Evolutionary conservation across 2,329 filamentous ascomycete species (phyloP), one percentile per base, ranked within the genome.

Genomic region (Exophiala alcalophila): DNA sequence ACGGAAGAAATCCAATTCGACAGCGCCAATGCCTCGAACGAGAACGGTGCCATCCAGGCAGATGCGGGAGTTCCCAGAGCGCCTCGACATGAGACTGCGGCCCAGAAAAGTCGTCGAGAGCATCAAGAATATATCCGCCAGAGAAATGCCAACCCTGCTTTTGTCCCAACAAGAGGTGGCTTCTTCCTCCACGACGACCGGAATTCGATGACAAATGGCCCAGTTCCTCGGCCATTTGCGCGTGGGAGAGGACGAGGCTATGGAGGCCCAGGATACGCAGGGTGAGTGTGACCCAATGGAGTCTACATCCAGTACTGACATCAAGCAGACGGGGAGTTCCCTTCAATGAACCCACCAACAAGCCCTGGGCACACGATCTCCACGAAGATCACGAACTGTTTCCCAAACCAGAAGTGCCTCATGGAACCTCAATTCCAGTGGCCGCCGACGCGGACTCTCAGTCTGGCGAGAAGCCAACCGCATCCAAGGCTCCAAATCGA

Each of bases 151-250:
- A 88, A 95, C 63, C 91, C 91, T 24, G 82, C 90, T 8, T 95
- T 95, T 67, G 91, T 96, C 41, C 91, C 92, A 40, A 96, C 94
- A 60, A 77, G 91, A 54, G 92, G 92, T 46, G 84, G 86, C 50
- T 97, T 97, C 72, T 97, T 96, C 70, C 89, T 97, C 80, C 91
- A 97, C 65, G 92, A 97, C 62, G 87, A 92, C 59, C 80, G 88
- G 50, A 83, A 87, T 28, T 41, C 49, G 14, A 30, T 26, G 12
- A 39, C 40, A 6, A 43, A 34, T 9, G 40, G 39, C 8, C 30
- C 21, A 12, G 36, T 39, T 65, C 84, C 84, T 39, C 88, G 85
- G 44, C 78, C 82, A 9, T 84, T 83, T 62, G 77, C 77, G 21
- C 76, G 83, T 65, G 82, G 80, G 25, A 70, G 76, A 49, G 75